A percentile compares a stretch with the other conserved stretches of the same genome.
phyloP scores from a whole-genome alignment of 1,284 basidiomycete species.

The Leucoagaricus sp. region DNA sequence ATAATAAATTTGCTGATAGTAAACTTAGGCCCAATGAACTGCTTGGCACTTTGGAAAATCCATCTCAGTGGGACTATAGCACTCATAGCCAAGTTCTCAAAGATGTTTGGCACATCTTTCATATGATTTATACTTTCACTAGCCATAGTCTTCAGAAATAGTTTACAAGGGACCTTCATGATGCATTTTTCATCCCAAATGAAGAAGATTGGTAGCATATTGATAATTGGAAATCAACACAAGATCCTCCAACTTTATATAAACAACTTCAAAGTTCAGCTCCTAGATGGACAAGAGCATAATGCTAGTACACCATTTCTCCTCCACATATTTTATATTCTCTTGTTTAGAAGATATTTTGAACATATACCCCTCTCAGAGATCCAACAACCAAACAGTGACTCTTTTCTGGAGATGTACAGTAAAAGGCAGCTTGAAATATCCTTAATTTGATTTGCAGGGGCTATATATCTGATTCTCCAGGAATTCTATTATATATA shows the following conservation, averaged over 20 bases:
- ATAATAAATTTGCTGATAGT: neutral
- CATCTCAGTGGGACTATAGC: neutral
- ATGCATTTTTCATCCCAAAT: constrained; percentile 28
- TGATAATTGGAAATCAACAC: constrained; percentile 15
- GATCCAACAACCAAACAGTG: constrained; percentile 9
- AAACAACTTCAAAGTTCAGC: constrained; percentile 18
- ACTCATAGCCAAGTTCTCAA: constrained; percentile 25
- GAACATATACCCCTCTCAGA: constrained; percentile 26
- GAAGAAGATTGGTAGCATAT: constrained; percentile 21
- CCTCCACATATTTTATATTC: constrained; percentile 25
- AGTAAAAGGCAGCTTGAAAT: no score
- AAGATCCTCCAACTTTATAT: constrained; percentile 18
- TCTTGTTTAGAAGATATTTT: constrained; percentile 22
- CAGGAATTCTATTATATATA: constrained; percentile 26
- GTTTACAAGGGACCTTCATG: constrained; percentile 24
- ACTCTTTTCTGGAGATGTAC: constrained; percentile 25
- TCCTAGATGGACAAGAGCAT: constrained; percentile 17
- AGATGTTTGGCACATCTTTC: no score
- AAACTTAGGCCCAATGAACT: neutral
- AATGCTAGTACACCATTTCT: constrained; percentile 24
- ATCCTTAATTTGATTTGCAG: no score
- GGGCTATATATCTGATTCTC: constrained; percentile 33
- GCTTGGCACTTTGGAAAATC: neutral
- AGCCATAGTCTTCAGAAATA: constrained; percentile 23
- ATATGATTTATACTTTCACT: constrained; percentile 26